phyloP scores from a whole-genome alignment of 2,329 filamentous ascomycete species.

The Calonectria ilicicola region DNA sequence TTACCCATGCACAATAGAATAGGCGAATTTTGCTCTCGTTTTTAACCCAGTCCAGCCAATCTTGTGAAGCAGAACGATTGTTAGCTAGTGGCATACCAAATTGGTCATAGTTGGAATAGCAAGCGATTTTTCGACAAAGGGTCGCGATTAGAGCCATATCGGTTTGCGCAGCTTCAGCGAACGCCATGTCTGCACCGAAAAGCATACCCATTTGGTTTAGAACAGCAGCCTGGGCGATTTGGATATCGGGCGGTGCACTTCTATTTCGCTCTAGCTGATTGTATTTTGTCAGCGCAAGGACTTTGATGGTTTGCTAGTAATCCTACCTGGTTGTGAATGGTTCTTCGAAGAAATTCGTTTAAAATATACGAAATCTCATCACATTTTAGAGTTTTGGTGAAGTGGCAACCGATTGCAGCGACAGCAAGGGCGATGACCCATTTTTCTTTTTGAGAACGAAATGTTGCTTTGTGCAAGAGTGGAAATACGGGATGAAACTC shows the following conservation, averaged over 20 bases:
- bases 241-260: not conserved
- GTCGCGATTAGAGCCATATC: not conserved
- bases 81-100: not conserved
- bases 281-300: not conserved
- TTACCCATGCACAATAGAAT: not conserved
- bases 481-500: not conserved
- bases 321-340: not conserved
- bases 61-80: not conserved
- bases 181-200: not conserved
- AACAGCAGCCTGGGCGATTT: not conserved
- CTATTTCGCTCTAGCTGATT: not conserved
- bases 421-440: not conserved
- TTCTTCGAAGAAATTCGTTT: not conserved
- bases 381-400: not conserved
- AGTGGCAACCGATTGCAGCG: not conserved
- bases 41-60: not conserved
- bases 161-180: not conserved
- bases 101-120: not conserved
- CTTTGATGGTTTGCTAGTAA: not conserved
- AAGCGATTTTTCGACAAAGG: not conserved
- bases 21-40: not conserved
- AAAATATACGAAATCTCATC: not conserved
- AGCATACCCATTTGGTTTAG: not conserved
- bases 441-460: not conserved
- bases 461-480: not conserved